phyloP scores from a whole-genome alignment of 306 rosid species.

The Cucumis sativus region DNA sequence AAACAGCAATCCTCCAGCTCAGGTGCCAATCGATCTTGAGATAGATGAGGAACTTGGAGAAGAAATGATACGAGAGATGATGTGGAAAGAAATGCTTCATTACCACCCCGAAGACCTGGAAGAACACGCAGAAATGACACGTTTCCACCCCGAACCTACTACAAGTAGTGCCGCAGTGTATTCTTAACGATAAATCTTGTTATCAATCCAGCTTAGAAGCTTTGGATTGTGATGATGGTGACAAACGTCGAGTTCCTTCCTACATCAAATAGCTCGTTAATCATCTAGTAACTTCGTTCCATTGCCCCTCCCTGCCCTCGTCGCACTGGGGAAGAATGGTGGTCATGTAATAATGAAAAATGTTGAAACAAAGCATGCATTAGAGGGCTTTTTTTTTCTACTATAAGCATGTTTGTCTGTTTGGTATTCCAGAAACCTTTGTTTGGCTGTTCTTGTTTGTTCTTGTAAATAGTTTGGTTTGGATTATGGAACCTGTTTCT shows the following conservation, averaged over 20 bases:
- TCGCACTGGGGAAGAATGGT: background rate
- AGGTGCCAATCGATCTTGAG: conserved; percentile 82
- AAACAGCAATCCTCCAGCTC: conserved; percentile 51
- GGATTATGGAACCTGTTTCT: background rate
- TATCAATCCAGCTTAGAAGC: background rate
- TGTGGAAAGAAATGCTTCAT: conserved; percentile 84
- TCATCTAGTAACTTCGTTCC: background rate
- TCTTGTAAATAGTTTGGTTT: background rate
- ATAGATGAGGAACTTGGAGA: conserved; percentile 87
- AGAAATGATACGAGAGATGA: conserved; percentile 93
- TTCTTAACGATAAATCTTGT: background rate
- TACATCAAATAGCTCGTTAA: background rate
- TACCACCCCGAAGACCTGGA: conserved; percentile 63
- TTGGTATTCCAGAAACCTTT: background rate
- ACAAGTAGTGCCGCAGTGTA: background rate
- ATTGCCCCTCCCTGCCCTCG: background rate
- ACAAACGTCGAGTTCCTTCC: background rate
- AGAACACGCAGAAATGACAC: conserved; percentile 23
- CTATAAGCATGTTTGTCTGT: background rate
- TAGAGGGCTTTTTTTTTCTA: background rate
- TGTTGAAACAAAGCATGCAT: conserved; percentile 1
- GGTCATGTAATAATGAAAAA: background rate
- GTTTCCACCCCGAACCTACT: conserved; percentile 13
- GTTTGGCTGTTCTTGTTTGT: background rate
- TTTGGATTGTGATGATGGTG: background rate